phyloP scores from a whole-genome alignment of 192 early-diverging fungal genomes.

The Phlyctochytrium arcticum region DNA sequence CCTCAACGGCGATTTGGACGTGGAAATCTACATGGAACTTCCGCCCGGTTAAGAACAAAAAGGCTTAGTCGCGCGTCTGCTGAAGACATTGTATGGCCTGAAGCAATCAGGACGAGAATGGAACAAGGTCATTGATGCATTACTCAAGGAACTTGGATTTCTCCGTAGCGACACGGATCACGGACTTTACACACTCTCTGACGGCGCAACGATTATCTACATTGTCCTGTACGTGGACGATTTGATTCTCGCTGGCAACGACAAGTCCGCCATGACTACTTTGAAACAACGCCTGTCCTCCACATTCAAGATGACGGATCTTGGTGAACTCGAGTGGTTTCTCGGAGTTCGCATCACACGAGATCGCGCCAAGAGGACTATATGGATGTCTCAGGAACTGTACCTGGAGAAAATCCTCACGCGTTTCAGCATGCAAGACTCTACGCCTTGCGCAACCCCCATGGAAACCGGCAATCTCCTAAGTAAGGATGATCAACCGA shows the following conservation, averaged over 20 bases:
- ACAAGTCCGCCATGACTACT: neutral
- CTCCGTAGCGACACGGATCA: neutral
- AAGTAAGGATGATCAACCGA: neutral
- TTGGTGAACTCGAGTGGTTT: conserved; percentile 1
- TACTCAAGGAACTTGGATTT: neutral
- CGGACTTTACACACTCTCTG: conserved; percentile 12
- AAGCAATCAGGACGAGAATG: conserved; percentile 14
- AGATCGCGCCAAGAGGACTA: neutral
- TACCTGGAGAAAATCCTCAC: conserved; percentile 7
- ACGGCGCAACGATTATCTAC: neutral
- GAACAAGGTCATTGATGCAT: conserved; percentile 6
- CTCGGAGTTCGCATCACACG: neutral
- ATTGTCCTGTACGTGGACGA: conserved; percentile 41
- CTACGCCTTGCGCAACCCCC: neutral
- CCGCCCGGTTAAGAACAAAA: conserved; percentile 16
- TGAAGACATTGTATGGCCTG: conserved; percentile 4
- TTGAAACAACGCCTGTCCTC: neutral
- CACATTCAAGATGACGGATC: conserved; percentile 1
- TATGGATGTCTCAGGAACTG: conserved; percentile 5
- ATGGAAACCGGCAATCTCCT: conserved; percentile 1
- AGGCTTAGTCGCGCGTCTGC: neutral
- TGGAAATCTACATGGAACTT: conserved; percentile 25
- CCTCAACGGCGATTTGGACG: conserved; percentile 28
- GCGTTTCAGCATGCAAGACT: neutral
- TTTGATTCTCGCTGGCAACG: conserved; percentile 2